Evolutionary conservation across 495 filamentous ascomycete genomes (phyloP).

Genomic region (Coniosporium apollinis): DNA sequence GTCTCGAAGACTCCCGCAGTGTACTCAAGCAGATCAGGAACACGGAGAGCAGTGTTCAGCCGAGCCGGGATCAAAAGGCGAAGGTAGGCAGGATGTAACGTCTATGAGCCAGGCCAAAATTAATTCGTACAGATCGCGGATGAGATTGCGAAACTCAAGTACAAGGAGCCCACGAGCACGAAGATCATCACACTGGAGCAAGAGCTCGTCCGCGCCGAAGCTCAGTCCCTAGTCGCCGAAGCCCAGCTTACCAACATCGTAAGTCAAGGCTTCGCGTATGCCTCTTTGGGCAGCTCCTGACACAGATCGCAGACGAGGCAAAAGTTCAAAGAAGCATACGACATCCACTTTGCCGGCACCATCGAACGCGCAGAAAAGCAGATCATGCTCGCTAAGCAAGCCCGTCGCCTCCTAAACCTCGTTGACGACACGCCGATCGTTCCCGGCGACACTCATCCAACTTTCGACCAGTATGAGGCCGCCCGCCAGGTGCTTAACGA

Average conservation of each 20-base stretch:
- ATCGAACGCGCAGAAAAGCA: slow-evolving; percentile 96
- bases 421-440: slow-evolving; percentile 87
- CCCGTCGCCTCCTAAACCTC: slow-evolving; percentile 64
- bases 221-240: slow-evolving; percentile 88
- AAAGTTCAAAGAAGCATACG: slow-evolving; percentile 88
- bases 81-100: slow-evolving; percentile 32
- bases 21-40: slow-evolving; percentile 82
- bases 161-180: slow-evolving; percentile 67
- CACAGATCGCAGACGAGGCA: slow-evolving; percentile 42
- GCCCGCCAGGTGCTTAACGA: slow-evolving; percentile 81
- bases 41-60: slow-evolving; percentile 85
- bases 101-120: background rate
- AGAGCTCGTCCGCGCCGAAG: slow-evolving; percentile 88
- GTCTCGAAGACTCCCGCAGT: slow-evolving; percentile 63
- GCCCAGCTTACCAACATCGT: slow-evolving; percentile 82
- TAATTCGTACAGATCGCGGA: slow-evolving; percentile 41
- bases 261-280: slow-evolving; percentile 28
- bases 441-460: slow-evolving; percentile 57
- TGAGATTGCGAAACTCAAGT: slow-evolving; percentile 77
- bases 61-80: slow-evolving; percentile 63
- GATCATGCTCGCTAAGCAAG: slow-evolving; percentile 77
- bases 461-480: slow-evolving; percentile 44
- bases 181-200: slow-evolving; percentile 74
- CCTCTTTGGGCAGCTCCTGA: slow-evolving; percentile 2
- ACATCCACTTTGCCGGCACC: slow-evolving; percentile 65